Evolutionary conservation across 352 stramenopile genomes (phyloP), one percentile per base, ranked within the genome.

Genomic region (Stephanocyclus meneghinianus): DNA sequence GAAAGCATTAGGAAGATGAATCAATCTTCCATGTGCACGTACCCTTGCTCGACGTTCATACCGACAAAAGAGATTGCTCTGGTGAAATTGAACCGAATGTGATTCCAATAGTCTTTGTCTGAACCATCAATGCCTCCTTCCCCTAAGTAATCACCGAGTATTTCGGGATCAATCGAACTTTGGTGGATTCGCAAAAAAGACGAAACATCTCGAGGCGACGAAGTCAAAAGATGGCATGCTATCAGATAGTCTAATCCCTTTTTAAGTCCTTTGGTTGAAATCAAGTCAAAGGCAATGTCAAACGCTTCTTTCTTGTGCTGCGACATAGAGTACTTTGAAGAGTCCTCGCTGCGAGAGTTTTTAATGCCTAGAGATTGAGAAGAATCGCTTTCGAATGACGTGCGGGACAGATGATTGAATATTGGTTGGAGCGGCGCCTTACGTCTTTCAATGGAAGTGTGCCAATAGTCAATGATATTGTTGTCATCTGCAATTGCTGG

Each of bases 1-100:
- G 35, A 53, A 53, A 48, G 15, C 47, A 29, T 16, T 57, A 21
- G 2, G 5, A 16, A 29, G 15, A n/a, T 72, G 32, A 35, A 32
- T 42, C 2, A 61, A 63, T 47, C 56, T 18, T 51, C 60, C 11
- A 62, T 55, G 26, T 21, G 37, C 29, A 71, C 86, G 80, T 87
- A 92, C 76, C 95, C 98, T 81, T 98, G 91, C 16, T 98, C 96
- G 18, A 99, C 90, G 30, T 95, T 98, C 95, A 99, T 98, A 0
- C 96, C 96, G 67, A 97, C 96, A 89, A 99, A 99, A 16, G 93
- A 98, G 53, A 98, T 98, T 0, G 96, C 96, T 45, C 96, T 92
- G 3, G 98, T 93, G 64, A 98, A 99, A 26, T 96, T 95, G 70
- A 98, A 91, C 2, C 96, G 94, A 75, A 99, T 95, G 66, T 98